Evolutionary conservation across 306 rosid genomes (phyloP).

Genomic region (Chamaecrista fasciculata): DNA sequence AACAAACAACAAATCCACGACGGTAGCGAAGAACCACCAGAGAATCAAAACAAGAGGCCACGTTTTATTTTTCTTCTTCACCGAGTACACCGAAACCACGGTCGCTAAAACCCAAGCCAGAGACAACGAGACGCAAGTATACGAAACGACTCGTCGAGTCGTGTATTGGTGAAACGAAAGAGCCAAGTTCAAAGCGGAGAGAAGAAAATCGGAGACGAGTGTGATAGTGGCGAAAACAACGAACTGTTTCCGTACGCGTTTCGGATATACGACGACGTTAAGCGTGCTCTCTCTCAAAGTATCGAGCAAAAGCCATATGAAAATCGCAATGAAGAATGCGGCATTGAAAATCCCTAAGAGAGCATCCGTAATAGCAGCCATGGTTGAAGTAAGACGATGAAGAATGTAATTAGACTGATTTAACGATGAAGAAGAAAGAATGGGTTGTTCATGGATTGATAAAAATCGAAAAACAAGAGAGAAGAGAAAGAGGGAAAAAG

Average conservation of each 20-base stretch:
- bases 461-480: too few species aligned
- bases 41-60: conserved; percentile 59
- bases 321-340: conserved; percentile 45
- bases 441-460: too few species aligned
- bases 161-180: conserved; percentile 40
- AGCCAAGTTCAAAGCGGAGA: conserved; percentile 47
- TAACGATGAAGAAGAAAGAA: too few species aligned
- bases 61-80: conserved; percentile 29
- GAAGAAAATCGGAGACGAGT: conserved; percentile 28
- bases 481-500: too few species aligned
- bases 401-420: too few species aligned
- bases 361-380: conserved; percentile 32
- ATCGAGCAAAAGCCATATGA: conserved; percentile 56
- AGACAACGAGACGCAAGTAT: conserved; percentile 34
- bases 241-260: conserved; percentile 20
- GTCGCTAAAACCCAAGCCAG: conserved; percentile 68
- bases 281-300: conserved; percentile 36
- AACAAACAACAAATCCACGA: conserved; percentile 32
- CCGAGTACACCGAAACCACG: conserved; percentile 39
- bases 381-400: background rate
- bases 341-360: conserved; percentile 40
- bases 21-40: conserved; percentile 65
- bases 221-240: conserved; percentile 28
- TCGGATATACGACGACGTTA: background rate
- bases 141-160: conserved; percentile 23